These are phyloP conservation scores for Xylariaceae sp. DNA, from an alignment of 2,329 filamentous ascomycete genomes.

Conservation along the genomic window DNA sequence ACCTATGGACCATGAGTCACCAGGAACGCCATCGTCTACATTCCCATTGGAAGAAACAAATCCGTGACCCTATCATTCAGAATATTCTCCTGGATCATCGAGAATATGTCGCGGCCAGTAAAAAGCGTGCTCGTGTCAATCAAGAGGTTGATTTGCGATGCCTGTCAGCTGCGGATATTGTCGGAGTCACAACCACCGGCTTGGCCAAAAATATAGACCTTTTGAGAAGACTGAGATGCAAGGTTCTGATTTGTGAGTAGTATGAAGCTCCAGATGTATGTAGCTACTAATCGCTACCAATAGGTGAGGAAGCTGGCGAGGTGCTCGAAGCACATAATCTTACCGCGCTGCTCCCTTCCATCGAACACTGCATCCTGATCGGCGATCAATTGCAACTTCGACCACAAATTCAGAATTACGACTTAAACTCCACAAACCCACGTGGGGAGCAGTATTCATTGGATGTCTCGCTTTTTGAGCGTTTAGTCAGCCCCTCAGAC, in stretches of 20 bases:
- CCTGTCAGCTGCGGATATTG: slow-evolving; percentile 40
- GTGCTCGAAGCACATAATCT: slow-evolving; percentile 62
- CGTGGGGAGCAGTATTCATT: slow-evolving; percentile 48
- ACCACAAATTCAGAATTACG: slow-evolving; percentile 53
- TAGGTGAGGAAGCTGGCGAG: slow-evolving; percentile 61
- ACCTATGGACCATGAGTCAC: slow-evolving; percentile 20
- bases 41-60: slow-evolving; percentile 27
- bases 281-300: slow-evolving; percentile 1
- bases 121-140: slow-evolving; percentile 18
- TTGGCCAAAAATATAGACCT: slow-evolving; percentile 49
- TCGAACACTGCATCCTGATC: slow-evolving; percentile 61
- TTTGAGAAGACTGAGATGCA: slow-evolving; percentile 46
- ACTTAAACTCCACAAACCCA: slow-evolving; percentile 48
- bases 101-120: slow-evolving; percentile 12
- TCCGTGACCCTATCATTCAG: slow-evolving; percentile 20
- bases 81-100: slow-evolving; percentile 5
- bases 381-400: slow-evolving; percentile 62
- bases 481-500: slow-evolving; percentile 39
- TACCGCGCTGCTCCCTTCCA: slow-evolving; percentile 53
- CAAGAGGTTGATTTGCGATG: slow-evolving; percentile 36
- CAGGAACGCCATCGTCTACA: slow-evolving; percentile 26
- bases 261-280: background rate
- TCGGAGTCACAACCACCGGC: slow-evolving; percentile 59
- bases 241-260: slow-evolving; percentile 52
- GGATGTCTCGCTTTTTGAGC: slow-evolving; percentile 59